Conservation (phyloP, 306 rosid genomes). For the Quercus gilva region DNA sequence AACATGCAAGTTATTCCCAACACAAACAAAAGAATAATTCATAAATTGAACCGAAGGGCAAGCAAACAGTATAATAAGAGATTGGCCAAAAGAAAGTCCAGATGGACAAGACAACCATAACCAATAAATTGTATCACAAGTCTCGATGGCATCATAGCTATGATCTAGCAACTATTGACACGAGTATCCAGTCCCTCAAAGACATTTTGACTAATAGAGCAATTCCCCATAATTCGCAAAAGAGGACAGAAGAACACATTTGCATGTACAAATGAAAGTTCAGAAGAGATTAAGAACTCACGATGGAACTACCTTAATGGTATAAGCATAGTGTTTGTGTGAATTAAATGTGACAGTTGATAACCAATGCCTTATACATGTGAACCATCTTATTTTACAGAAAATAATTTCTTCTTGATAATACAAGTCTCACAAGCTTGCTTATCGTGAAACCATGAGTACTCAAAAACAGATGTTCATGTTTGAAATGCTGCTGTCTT, state of each 20-base stretch:
- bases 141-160: neutral
- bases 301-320: neutral
- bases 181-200: neutral
- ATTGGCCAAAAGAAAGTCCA: neutral
- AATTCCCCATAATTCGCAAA: neutral
- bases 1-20: neutral
- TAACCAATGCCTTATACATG: neutral
- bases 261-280: neutral
- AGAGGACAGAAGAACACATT: neutral
- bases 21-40: neutral
- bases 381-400: neutral
- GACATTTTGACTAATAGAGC: neutral
- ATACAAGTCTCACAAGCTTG: neutral
- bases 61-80: neutral
- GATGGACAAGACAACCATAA: neutral
- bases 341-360: neutral
- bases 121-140: neutral
- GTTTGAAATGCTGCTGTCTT: neutral
- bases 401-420: neutral
- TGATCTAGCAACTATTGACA: neutral
- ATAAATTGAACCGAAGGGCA: neutral
- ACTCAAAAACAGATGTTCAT: neutral
- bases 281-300: neutral
- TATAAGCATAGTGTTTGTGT: neutral
- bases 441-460: neutral